These are phyloP conservation scores for Capillidium heterosporum DNA, from an alignment of 371 early-diverging fungal genomes.

Conservation along the genomic window DNA sequence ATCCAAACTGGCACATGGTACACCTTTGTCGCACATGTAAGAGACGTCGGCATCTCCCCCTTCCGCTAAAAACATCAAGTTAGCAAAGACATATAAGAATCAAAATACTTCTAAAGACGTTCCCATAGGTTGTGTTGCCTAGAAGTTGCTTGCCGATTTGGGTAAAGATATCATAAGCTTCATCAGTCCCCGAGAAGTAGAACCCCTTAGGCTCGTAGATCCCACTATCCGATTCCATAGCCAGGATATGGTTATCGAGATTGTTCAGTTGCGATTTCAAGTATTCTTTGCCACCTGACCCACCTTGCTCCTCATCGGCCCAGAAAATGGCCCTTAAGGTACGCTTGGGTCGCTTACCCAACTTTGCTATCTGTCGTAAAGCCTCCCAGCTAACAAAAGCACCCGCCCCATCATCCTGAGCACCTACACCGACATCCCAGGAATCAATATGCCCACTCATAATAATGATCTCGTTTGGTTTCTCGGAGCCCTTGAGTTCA, in stretches of 20 bases:
- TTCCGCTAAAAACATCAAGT: not conserved
- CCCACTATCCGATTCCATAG: conserved; percentile 30
- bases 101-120: not conserved
- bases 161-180: not conserved
- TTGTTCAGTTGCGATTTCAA: conserved; percentile 18
- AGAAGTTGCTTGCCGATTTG: not conserved
- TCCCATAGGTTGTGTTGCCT: not conserved
- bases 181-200: conserved; percentile 7
- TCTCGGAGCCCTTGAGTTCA: conserved; percentile 25
- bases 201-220: conserved; percentile 32
- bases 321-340: conserved; percentile 34
- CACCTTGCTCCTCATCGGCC: conserved; percentile 31
- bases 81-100: not conserved
- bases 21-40: not conserved
- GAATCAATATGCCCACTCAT: conserved; percentile 37
- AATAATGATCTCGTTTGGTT: conserved; percentile 26
- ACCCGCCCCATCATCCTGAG: conserved; percentile 23
- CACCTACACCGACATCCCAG: conserved; percentile 35
- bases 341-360: conserved; percentile 15
- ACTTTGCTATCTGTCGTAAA: not conserved
- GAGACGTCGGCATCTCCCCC: not conserved
- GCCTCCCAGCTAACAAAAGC: not conserved
- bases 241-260: conserved; percentile 17
- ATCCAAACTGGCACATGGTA: not conserved
- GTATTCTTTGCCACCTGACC: conserved; percentile 26